Percentiles rank a stretch among this genome's conserved stretches.
Evolutionary conservation across 768 basidiomycete species (phyloP).

Genomic region (Lentinula boryana): DNA sequence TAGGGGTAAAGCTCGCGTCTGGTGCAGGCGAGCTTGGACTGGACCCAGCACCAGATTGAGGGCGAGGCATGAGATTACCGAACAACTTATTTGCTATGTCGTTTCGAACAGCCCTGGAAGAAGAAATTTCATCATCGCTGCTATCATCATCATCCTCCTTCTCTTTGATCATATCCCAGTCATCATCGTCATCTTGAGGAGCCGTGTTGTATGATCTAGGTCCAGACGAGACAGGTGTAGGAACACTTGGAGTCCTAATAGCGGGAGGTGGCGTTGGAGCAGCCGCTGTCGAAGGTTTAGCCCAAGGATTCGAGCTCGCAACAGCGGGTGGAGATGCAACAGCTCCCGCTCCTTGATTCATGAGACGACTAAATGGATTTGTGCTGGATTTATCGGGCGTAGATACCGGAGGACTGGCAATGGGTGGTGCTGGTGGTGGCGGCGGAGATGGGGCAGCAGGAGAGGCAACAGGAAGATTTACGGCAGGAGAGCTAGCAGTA

Average conservation of each 20-base stretch:
- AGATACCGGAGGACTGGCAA: constrained; percentile 19
- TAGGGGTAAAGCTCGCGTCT: constrained; percentile 30
- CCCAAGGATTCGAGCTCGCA: constrained; percentile 69
- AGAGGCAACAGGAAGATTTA: constrained; percentile 15
- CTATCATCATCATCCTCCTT: constrained; percentile 61
- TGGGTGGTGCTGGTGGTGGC: constrained; percentile 30
- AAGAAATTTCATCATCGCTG: constrained; percentile 75
- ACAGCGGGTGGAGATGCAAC: constrained; percentile 27
- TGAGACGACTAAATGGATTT: constrained; percentile 77
- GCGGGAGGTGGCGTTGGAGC: constrained; percentile 25
- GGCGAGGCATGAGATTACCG: constrained; percentile 60
- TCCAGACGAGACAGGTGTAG: constrained; percentile 30
- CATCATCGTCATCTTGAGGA: constrained; percentile 52
- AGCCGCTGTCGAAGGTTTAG: constrained; percentile 28
- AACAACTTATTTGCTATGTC: constrained; percentile 80
- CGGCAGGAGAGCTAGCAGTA: constrained; percentile 17
- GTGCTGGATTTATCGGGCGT: constrained; percentile 50
- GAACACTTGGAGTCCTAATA: constrained; percentile 36
- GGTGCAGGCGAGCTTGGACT: constrained; percentile 13
- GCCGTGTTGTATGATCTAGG: constrained; percentile 53
- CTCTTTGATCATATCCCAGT: constrained; percentile 84
- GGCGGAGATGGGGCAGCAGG: constrained; percentile 22
- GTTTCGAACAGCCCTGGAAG: constrained; percentile 54
- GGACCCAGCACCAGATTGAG: constrained; percentile 43
- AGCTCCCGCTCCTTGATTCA: constrained; percentile 38